These are phyloP conservation scores for Pleurostoma richardsiae DNA, from an alignment of 2,329 filamentous ascomycete species.

Conservation along the genomic window DNA sequence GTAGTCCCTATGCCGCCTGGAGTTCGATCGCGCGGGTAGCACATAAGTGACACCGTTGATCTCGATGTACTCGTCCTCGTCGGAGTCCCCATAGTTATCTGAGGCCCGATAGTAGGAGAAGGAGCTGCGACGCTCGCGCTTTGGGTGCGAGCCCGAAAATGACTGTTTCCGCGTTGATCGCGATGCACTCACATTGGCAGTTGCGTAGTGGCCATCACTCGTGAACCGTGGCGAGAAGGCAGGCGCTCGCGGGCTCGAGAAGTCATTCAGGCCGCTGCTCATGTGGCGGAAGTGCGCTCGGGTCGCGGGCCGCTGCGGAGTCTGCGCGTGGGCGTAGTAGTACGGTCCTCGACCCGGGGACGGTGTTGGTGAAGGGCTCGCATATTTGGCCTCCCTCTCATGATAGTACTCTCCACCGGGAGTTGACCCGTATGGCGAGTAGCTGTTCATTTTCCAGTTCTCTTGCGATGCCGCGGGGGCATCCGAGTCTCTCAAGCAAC, in stretches of 20 bases:
- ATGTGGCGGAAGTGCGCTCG: slow-evolving; percentile 42
- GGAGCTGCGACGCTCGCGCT: slow-evolving; percentile 51
- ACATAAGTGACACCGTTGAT: slow-evolving; percentile 47
- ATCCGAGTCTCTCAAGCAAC: slow-evolving; percentile 10
- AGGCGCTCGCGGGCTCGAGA: slow-evolving; percentile 37
- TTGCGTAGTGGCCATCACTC: slow-evolving; percentile 58
- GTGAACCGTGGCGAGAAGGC: slow-evolving; percentile 57
- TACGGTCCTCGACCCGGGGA: slow-evolving; percentile 41
- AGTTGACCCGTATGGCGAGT: slow-evolving; percentile 41
- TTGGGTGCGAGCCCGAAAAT: slow-evolving; percentile 37
- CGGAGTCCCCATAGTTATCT: slow-evolving; percentile 56
- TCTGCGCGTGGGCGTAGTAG: slow-evolving; percentile 39
- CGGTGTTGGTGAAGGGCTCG: slow-evolving; percentile 51
- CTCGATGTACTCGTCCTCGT: slow-evolving; percentile 58
- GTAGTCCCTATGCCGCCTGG: slow-evolving; percentile 32
- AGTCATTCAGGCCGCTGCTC: slow-evolving; percentile 35
- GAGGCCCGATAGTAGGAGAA: slow-evolving; percentile 55
- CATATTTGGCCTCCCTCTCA: slow-evolving; percentile 28
- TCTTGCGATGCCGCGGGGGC: slow-evolving; percentile 26
- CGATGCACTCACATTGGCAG: slow-evolving; percentile 60
- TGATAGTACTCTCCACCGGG: slow-evolving; percentile 38
- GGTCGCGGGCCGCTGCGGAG: slow-evolving; percentile 49
- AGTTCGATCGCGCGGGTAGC: slow-evolving; percentile 45
- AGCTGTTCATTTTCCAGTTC: slow-evolving; percentile 32
- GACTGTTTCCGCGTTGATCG: slow-evolving; percentile 41